Base-by-base conservation (phyloP, 345 rosid genomes). In the Heritiera littoralis region DNA sequence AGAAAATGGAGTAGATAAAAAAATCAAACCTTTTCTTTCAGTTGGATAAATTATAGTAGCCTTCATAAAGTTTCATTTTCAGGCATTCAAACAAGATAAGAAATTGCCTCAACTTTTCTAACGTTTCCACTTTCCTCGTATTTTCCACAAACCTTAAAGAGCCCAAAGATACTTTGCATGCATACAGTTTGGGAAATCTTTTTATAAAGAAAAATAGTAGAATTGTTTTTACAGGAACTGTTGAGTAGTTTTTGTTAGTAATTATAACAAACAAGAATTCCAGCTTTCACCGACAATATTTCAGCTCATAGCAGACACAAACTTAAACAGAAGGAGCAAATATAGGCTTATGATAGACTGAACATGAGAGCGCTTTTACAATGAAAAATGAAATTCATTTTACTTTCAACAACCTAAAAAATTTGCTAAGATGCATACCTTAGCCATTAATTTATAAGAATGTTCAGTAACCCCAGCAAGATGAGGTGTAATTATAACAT, bases 401-500 rank as follows among this genome's bases (percentile, higher is more conserved):
- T 73, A 65, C 46, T 64, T 72, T 43, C 18, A 55, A 32, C 23
- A 54, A 35, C 18, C 41, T 13, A 52, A 68, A 11, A 38, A 7
- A 48, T 28, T 11, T 41, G 40, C n/a, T 66, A 30, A 61, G 43
- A 64, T 80, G 61, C 78, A 68, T 84, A 95, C 98, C 98, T 93
- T 92, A 20, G 98, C 90, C 94, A 90, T 91, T 70, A 89, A 85
- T 80, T 92, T 88, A 81, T 90, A 93, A 52, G 98, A 88, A 84
- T 79, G 78, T 82, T 90, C 89, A 0, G 98, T 93, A 70, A 89
- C 91, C 51, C 98, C 98, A 4, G 93, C 99, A 64, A 95, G 86
- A 35, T 95, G 99, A 77, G 99, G 99, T 48, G 95, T 95, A 55
- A 95, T 81, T 20, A 95, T 48, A 61, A 95, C 92, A 63, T 93